Evolutionary conservation across 2,329 filamentous ascomycete species (phyloP), one percentile per base, ranked within the genome.

Genomic region (Monilinia polystroma): DNA sequence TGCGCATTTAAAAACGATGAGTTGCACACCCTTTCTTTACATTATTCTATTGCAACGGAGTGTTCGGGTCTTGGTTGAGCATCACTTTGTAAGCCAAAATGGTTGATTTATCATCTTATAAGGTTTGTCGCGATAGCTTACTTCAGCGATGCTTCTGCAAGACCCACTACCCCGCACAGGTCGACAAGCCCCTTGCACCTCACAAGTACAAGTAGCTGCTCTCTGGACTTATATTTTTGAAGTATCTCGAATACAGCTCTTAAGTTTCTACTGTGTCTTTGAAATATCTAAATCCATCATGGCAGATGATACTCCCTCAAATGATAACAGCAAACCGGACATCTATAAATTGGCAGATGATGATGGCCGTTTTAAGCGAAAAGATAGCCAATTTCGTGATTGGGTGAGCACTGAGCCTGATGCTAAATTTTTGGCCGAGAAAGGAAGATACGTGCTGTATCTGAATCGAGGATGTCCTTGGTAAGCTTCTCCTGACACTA

Each of bases 381-480:
- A 32, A 38, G 4, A n/a, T 10, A 35, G 29, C 10, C 23, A 35
- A 56, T 56, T 38, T 29, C 29, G 54, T n/a, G 54, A 56, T 56
- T 32, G 29, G 35, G 54, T 56, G 23, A 35, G 18, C 29, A 14
- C 29, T 11, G 14, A 35, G 8, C 54, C 54, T 3, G 35, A 56
- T 56, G 53, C 53, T 7, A 35, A 56, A 38, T 56, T 56, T 26
- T 2, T 26, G 35, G 54, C 54, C 7, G 54, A 56, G 14, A 41
- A 20, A 3, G 54, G 54, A 35, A 32, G 54, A 56, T 56, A 56
- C n/a, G 29, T 56, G 3, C 54, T 56, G 3, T 56, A 56, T 38
- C 29, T 56, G 53, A 56, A 56, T 23, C 29, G 26, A 10, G 20
- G 20, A 49, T 69, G 66, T 43, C 66, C 66, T 5, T 68, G 66